Percentiles rank a stretch among this genome's conserved stretches.
Evolutionary conservation across 345 rosid genomes (phyloP).

Genomic region (Diplotaxis tenuifolia): DNA sequence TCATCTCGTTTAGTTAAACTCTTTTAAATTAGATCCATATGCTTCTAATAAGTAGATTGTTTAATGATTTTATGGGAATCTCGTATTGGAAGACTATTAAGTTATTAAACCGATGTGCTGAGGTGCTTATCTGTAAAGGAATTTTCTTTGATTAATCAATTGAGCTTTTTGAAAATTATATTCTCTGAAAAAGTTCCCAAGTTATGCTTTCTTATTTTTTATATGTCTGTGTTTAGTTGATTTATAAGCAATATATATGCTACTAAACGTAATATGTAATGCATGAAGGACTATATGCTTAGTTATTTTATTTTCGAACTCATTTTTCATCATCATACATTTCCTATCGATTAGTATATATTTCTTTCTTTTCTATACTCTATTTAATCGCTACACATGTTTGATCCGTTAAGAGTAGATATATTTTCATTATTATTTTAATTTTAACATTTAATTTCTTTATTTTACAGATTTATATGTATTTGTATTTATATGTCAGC

Average conservation of each 20-base stretch:
- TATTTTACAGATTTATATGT: not conserved
- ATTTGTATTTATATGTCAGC: not conserved
- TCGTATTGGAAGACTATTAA: conserved; percentile 25
- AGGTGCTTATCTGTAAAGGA: conserved; percentile 38
- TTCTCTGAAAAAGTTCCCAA: conserved; percentile 26
- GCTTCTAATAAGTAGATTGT: conserved; percentile 18
- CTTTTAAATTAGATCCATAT: conserved; percentile 3
- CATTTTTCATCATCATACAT: not conserved
- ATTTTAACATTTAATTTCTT: not conserved
- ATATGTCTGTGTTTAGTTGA: conserved; percentile 7
- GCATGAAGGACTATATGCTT: not conserved
- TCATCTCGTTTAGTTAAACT: not conserved
- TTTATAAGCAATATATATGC: not conserved
- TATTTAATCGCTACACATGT: not conserved
- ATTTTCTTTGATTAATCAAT: conserved; percentile 28
- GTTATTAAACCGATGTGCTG: conserved; percentile 29
- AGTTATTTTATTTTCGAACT: not conserved
- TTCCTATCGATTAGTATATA: not conserved
- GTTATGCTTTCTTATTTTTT: conserved; percentile 9
- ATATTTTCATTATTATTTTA: not conserved
- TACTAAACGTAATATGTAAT: conserved; percentile 9
- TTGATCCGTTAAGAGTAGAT: not conserved
- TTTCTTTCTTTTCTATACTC: not conserved
- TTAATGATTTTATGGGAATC: conserved; percentile 27
- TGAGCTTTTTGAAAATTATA: conserved; percentile 15